These are phyloP conservation scores for Aureobasidium sp. DNA, from an alignment of 2,329 filamentous ascomycete species.

Conservation along the genomic window DNA sequence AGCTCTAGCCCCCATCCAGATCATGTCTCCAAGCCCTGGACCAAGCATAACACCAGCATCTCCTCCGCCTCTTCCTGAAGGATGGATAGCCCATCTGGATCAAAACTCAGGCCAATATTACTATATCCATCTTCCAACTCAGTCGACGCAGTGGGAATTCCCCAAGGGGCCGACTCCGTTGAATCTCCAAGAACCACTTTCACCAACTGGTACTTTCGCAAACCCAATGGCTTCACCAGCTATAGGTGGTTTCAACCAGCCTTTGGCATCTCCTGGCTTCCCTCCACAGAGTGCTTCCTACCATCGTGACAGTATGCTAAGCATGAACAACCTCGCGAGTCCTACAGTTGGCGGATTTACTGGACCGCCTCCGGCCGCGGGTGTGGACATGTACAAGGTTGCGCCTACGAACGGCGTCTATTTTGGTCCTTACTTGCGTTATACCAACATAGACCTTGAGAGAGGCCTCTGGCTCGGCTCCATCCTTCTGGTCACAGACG, in stretches of 20 bases:
- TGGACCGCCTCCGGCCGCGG: slow-evolving; percentile 78
- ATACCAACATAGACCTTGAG: slow-evolving; percentile 95
- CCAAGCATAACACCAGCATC: slow-evolving; percentile 59
- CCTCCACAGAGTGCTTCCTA: slow-evolving; percentile 68
- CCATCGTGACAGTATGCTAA: slow-evolving; percentile 70
- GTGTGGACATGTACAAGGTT: slow-evolving; percentile 90
- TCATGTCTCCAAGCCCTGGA: slow-evolving; percentile 27
- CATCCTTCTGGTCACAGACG: slow-evolving; percentile 86
- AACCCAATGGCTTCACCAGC: slow-evolving; percentile 37
- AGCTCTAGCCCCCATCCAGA: slow-evolving; percentile 33
- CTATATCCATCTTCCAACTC: slow-evolving; percentile 91
- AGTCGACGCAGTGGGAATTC: slow-evolving; percentile 98
- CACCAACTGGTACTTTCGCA: slow-evolving; percentile 57
- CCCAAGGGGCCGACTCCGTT: slow-evolving; percentile 90
- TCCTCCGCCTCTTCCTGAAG: slow-evolving; percentile 88
- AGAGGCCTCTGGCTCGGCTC: slow-evolving; percentile 86
- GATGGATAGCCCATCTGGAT: slow-evolving; percentile 96
- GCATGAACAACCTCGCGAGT: slow-evolving; percentile 64
- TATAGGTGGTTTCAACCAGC: slow-evolving; percentile 45
- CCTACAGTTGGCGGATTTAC: slow-evolving; percentile 73
- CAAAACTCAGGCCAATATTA: slow-evolving; percentile 97
- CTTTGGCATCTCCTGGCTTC: slow-evolving; percentile 72
- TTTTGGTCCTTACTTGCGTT: slow-evolving; percentile 91
- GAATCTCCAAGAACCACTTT: slow-evolving; percentile 76
- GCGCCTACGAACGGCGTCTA: slow-evolving; percentile 94